Evolutionary conservation across 2,329 filamentous ascomycete species (phyloP).

Genomic region (Fusarium begoniae): DNA sequence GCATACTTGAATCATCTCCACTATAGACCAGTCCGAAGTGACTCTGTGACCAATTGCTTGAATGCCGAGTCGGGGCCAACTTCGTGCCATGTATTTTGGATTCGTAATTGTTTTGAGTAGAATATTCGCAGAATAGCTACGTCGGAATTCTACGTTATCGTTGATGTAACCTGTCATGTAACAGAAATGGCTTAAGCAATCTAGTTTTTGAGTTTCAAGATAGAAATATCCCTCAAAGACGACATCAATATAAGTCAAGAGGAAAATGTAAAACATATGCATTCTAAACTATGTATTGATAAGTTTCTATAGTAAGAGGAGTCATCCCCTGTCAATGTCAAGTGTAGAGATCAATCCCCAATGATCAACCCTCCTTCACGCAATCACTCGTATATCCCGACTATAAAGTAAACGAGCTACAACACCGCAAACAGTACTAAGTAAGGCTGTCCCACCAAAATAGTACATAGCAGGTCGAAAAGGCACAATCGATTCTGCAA

Average conservation of each 20-base stretch:
- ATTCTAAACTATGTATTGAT: too few species aligned
- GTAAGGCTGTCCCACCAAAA: neutral
- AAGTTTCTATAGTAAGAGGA: too few species aligned
- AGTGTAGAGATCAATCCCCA: too few species aligned
- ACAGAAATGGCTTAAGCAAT: too few species aligned
- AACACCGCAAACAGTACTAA: neutral
- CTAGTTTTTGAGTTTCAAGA: too few species aligned
- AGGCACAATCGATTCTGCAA: neutral
- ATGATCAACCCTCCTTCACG: neutral
- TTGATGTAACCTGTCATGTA: too few species aligned
- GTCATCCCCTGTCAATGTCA: too few species aligned
- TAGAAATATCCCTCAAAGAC: too few species aligned
- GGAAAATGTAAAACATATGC: too few species aligned
- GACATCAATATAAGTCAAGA: too few species aligned
- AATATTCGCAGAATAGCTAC: too few species aligned
- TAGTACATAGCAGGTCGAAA: neutral
- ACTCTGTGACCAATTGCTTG: neutral
- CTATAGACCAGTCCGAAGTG: neutral
- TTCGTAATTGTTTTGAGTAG: neutral
- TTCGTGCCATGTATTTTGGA: rapidly evolving
- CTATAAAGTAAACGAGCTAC: neutral
- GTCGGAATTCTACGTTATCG: too few species aligned
- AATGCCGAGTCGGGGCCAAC: neutral
- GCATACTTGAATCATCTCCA: neutral
- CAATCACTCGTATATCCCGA: neutral